These are phyloP conservation scores for Austropuccinia psidii DNA, from an alignment of 1,284 basidiomycete genomes.

Conservation along the genomic window DNA sequence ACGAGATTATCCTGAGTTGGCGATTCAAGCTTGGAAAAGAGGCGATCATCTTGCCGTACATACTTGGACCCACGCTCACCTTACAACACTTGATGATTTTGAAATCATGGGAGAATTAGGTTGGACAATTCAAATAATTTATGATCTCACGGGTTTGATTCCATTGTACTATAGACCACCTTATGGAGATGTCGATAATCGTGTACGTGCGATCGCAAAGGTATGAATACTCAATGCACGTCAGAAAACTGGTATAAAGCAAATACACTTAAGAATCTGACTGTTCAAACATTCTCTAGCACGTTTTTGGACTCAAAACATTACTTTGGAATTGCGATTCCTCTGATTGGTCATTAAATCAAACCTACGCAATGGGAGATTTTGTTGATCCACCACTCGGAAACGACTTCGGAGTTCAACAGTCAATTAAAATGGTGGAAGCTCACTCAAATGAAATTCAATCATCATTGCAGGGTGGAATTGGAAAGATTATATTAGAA, in stretches of 20 bases:
- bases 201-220: conserved; percentile 21
- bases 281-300: no score
- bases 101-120: conserved; percentile 69
- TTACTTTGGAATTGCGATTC: conserved; percentile 24
- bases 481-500: conserved; percentile 71
- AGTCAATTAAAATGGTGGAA: conserved; percentile 7
- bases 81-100: conserved; percentile 66
- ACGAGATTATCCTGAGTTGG: conserved; percentile 12
- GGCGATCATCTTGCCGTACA: conserved; percentile 41
- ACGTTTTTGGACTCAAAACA: conserved; percentile 20
- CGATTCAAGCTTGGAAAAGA: conserved; percentile 30
- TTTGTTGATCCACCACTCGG: conserved; percentile 24
- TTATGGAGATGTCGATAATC: conserved; percentile 65
- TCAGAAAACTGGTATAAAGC: neutral
- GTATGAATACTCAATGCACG: neutral
- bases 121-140: conserved; percentile 72
- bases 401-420: neutral
- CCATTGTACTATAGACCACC: conserved; percentile 55
- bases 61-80: conserved; percentile 62
- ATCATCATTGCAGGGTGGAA: conserved; percentile 50
- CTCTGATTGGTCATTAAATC: conserved; percentile 35
- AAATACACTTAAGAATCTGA: no score
- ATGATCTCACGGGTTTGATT: conserved; percentile 60
- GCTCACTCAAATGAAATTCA: neutral
- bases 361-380: conserved; percentile 28